Percentiles rank a stretch among this genome's conserved stretches.
These are phyloP conservation scores for Gyrodon tennesseensis DNA, from an alignment of 1,284 basidiomycete species.

Conservation along the genomic window DNA sequence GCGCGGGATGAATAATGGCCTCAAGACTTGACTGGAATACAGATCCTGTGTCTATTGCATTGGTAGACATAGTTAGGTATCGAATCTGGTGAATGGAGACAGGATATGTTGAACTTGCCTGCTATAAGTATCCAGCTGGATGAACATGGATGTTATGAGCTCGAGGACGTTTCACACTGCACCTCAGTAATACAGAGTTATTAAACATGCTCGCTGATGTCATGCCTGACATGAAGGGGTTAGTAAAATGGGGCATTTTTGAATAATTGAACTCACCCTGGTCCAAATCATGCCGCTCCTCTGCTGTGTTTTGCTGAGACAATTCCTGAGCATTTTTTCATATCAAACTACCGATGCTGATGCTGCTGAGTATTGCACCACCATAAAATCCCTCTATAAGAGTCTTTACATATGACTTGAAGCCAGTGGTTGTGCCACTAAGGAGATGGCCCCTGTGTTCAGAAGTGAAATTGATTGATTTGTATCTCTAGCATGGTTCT, in stretches of 20 bases:
- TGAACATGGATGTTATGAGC: no score
- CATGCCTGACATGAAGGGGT: constrained; percentile 1
- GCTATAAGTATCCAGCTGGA: constrained; percentile 5
- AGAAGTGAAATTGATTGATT: neutral
- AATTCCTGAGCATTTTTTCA: neutral
- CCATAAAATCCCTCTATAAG: neutral
- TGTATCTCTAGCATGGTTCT: neutral
- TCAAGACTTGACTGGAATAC: neutral
- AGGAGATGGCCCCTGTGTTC: no score
- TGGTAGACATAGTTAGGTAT: constrained; percentile 8
- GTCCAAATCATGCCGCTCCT: neutral
- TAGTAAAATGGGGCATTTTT: neutral
- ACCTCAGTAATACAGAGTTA: neutral
- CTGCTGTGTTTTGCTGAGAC: no score
- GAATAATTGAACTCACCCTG: neutral
- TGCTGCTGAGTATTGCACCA: no score
- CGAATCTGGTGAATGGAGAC: neutral
- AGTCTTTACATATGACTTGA: neutral
- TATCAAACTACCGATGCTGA: no score
- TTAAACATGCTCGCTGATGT: neutral
- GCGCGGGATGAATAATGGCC: neutral
- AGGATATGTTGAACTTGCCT: neutral
- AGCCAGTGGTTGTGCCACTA: no score
- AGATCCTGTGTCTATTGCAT: constrained; percentile 11
- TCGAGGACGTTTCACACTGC: neutral